A percentile compares a stretch with the other conserved stretches of the same genome.
These are phyloP conservation scores for Pascua sp. DNA, from an alignment of 1,284 basidiomycete genomes.

Conservation along the genomic window DNA sequence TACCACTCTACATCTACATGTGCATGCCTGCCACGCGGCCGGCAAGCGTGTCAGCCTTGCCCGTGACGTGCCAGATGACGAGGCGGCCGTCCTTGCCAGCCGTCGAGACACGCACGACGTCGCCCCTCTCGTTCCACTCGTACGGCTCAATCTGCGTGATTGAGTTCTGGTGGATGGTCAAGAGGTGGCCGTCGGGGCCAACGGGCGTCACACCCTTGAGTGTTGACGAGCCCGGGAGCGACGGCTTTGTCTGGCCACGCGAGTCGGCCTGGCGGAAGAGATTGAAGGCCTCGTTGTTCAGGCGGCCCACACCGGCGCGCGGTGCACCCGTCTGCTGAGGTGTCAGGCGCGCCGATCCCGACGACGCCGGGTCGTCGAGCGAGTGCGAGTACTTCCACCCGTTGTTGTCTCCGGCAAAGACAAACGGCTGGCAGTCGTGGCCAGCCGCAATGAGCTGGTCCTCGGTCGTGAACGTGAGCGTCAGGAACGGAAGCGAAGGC, in stretches of 20 bases:
- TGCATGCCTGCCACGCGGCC: constrained; percentile 29
- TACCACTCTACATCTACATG: constrained; percentile 16
- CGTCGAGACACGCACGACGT: constrained; percentile 76
- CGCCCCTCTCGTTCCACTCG: constrained; percentile 58
- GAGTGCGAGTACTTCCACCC: constrained; percentile 77
- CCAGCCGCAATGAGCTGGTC: constrained; percentile 82
- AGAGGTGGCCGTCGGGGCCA: constrained; percentile 60
- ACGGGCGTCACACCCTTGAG: constrained; percentile 39
- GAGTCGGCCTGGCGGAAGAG: constrained; percentile 91
- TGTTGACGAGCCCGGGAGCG: constrained; percentile 23
- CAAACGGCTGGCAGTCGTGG: constrained; percentile 93
- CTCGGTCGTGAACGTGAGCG: constrained; percentile 80
- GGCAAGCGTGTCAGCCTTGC: constrained; percentile 25
- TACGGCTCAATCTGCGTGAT: constrained; percentile 87
- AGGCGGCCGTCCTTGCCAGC: constrained; percentile 93
- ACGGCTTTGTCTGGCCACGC: constrained; percentile 63
- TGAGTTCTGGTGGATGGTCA: constrained; percentile 95
- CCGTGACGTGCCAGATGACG: constrained; percentile 75
- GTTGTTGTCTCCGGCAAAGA: constrained; percentile 67
- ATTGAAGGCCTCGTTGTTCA: constrained; percentile 93
- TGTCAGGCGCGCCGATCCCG: constrained; percentile 38
- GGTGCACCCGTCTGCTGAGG: constrained; percentile 42
- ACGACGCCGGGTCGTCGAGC: constrained; percentile 64
- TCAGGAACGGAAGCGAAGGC: constrained; percentile 72
- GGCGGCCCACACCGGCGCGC: constrained; percentile 60